These are phyloP conservation scores for Pezicula rhizophila DNA, from an alignment of 2,329 filamentous ascomycete species.

Conservation along the genomic window DNA sequence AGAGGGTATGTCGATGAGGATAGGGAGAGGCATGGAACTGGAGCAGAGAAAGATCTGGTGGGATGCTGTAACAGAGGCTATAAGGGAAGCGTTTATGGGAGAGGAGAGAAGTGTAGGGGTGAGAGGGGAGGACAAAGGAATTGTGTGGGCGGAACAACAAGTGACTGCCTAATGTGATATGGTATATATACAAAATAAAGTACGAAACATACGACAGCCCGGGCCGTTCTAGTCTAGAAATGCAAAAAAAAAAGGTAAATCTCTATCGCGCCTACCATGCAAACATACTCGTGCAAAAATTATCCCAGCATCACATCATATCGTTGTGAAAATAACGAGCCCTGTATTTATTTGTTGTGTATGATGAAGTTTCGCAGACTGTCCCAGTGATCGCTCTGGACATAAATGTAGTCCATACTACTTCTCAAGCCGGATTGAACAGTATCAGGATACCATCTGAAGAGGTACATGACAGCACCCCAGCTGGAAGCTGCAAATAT, in stretches of 20 bases:
- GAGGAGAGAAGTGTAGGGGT: background rate
- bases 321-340: background rate
- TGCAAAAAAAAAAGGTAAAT: too few relatives aligned
- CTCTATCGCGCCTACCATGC: too few relatives aligned
- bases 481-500: conserved; percentile 87
- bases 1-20: background rate
- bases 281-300: background rate
- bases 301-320: background rate
- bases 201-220: background rate
- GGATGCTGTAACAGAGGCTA: conserved; percentile 7
- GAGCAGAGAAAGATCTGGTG: conserved; percentile 5
- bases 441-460: conserved; percentile 84
- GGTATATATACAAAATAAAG: background rate
- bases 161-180: background rate
- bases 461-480: conserved; percentile 93
- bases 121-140: background rate
- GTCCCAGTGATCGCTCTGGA: conserved; percentile 85
- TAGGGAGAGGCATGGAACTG: background rate
- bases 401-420: conserved; percentile 97
- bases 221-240: background rate
- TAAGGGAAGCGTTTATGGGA: conserved; percentile 5
- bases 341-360: conserved; percentile 63
- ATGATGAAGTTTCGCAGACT: conserved; percentile 76
- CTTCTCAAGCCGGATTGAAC: conserved; percentile 85
- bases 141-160: background rate